Percentiles rank a stretch among this genome's conserved stretches.
phyloP scores from a whole-genome alignment of 768 basidiomycete species.

The Mycena sanguinolenta region DNA sequence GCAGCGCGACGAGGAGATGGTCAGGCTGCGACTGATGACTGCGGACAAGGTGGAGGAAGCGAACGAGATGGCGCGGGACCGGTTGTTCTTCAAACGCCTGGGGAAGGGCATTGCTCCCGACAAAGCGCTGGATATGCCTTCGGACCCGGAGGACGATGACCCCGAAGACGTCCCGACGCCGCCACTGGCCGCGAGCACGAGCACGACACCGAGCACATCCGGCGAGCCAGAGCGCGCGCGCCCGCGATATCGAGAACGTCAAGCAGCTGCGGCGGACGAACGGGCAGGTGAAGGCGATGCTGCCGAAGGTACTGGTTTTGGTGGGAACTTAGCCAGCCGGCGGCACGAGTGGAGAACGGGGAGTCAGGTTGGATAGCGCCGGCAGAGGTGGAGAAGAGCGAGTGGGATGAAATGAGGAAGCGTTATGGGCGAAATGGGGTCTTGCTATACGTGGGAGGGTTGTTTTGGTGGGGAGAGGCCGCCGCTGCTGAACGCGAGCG shows the following conservation, averaged over 20 bases:
- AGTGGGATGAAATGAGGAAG: neutral
- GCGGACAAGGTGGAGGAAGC: neutral
- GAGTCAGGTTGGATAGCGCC: neutral
- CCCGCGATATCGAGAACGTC: no score
- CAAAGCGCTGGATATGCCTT: neutral
- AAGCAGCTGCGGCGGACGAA: no score
- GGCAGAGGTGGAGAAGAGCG: neutral
- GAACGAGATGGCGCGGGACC: neutral
- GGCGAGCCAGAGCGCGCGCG: no score
- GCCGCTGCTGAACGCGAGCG: neutral
- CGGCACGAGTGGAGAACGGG: neutral
- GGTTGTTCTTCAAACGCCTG: neutral
- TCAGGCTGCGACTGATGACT: neutral
- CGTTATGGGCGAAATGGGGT: neutral
- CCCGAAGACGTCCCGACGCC: no score
- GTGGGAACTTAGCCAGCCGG: neutral
- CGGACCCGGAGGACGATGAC: neutral
- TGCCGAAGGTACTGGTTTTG: neutral
- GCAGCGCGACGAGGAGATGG: neutral
- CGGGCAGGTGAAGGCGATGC: no score
- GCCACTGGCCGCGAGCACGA: no score
- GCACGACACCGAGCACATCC: no score
- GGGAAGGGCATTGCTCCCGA: neutral
- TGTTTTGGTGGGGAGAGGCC: conserved; percentile 4
- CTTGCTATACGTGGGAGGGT: neutral